Evolutionary conservation across 352 stramenopile species (phyloP).

Genomic region (Phytophthora ohioensis): DNA sequence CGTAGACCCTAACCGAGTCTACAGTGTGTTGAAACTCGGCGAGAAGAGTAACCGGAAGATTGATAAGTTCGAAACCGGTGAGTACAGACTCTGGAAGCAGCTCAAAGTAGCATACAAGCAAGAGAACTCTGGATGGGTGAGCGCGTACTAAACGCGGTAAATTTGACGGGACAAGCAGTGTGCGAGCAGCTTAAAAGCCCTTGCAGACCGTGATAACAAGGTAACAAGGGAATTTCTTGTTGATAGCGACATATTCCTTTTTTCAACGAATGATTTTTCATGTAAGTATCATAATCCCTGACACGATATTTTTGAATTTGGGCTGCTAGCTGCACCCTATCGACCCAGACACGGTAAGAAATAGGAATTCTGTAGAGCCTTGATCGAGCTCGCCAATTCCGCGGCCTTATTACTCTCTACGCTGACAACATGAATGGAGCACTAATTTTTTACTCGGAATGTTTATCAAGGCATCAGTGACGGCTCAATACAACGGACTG

Average conservation of each 20-base stretch:
- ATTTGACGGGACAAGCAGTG: no score
- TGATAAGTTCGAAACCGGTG: neutral
- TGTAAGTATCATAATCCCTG: no score
- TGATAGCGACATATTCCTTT: no score
- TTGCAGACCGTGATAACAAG: no score
- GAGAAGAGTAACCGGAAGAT: neutral
- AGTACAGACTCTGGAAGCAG: neutral
- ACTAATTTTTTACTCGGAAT: constrained; percentile 72
- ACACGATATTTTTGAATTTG: no score
- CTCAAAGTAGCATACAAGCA: neutral
- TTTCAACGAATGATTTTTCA: no score
- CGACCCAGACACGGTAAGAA: no score
- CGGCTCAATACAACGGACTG: constrained; percentile 14
- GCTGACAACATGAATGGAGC: constrained; percentile 77
- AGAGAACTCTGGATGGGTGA: neutral
- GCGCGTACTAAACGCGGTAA: neutral
- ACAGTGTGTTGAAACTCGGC: neutral
- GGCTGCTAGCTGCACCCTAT: no score
- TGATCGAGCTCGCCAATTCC: constrained; percentile 60
- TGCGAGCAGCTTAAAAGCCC: no score
- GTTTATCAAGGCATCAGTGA: constrained; percentile 55
- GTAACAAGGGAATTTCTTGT: no score
- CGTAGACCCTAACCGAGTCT: neutral
- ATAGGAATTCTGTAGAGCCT: no score
- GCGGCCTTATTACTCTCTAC: constrained; percentile 76